Evolutionary conservation across 768 basidiomycete genomes (phyloP), one percentile per base, ranked within the genome.

Genomic region (Lyophyllum semitale): DNA sequence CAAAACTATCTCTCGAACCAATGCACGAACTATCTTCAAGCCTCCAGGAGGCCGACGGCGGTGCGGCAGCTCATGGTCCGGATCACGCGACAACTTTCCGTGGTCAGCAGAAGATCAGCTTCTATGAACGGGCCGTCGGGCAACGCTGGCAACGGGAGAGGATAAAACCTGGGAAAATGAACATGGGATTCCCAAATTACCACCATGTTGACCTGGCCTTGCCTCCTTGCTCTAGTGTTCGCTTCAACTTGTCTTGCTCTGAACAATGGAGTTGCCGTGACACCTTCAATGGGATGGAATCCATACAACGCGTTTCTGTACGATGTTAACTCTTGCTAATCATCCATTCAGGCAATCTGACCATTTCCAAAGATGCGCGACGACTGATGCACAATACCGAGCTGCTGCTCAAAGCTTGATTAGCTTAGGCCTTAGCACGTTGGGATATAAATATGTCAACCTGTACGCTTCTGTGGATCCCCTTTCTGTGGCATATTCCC

Each of bases 211-310:
- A 33, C 23, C 49, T 54, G 53, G 47, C 29, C 56, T 37, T 53
- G 48, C 35, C 55, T 61, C 30, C 43, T 59, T 38, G 42, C 54
- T 48, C 26, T 65, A 25, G 49, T 54, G 18, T 49, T 62, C 17
- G 53, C 59, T 18, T 53, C 62, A 9, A 52, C 47, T 29, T 48
- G 43, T 49, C 20, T 60, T 38, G 66, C 71, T 52, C 62, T 77
- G 11, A 59, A 73, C 15, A 76, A 80, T 70, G 75, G 76, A 17
- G 64, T 78, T 20, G 76, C 74, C 0, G 58, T 59, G 23, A 79
- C 72, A 12, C 78, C 78, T 11, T 69, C 77, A 2, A 78, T 80
- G 77, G 78, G 78, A 7, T 80, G 73, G 71, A 80, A 79, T 53
- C 74, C 78, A 0, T 79, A 79, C 63, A 80, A 80, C 55, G 76